Evolutionary conservation across 495 filamentous ascomycete genomes (phyloP).

Genomic region (Aspergillus steynii): DNA sequence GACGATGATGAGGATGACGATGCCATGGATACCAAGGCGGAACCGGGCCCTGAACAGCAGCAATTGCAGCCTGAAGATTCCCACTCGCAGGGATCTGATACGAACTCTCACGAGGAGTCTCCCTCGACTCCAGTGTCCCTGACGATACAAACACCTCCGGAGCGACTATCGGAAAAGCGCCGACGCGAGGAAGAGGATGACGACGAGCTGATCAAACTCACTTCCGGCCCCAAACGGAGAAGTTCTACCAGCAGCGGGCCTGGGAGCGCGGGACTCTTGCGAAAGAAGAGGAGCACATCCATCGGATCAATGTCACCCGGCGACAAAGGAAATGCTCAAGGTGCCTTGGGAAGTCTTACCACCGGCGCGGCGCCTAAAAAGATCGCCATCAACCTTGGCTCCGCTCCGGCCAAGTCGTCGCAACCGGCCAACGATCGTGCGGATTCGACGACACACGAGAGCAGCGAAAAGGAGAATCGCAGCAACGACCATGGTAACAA

Average conservation of each 20-base stretch:
- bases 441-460: conserved; percentile 17
- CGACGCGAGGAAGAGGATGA: conserved; percentile 86
- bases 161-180: conserved; percentile 86
- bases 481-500: conserved; percentile 31
- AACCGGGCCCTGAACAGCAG: conserved; percentile 20
- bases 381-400: conserved; percentile 51
- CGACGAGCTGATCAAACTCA: conserved; percentile 75
- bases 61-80: conserved; percentile 18
- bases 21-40: conserved; percentile 50
- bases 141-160: conserved; percentile 53
- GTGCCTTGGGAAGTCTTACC: conserved; percentile 22
- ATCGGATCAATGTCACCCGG: conserved; percentile 29
- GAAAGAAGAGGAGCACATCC: conserved; percentile 44
- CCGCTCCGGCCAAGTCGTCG: conserved; percentile 21
- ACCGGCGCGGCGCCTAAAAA: conserved; percentile 44
- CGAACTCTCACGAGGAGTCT: conserved; percentile 25
- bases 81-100: conserved; percentile 20
- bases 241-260: conserved; percentile 48
- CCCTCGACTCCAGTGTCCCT: conserved; percentile 33
- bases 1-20: conserved; percentile 83
- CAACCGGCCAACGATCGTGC: conserved; percentile 14
- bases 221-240: conserved; percentile 63
- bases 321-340: conserved; percentile 33
- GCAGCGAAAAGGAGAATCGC: conserved; percentile 43
- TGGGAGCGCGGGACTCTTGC: conserved; percentile 34